A percentile compares a stretch with the other conserved stretches of the same genome.
Evolutionary conservation across 1,139 yeast species (phyloP).

Genomic region (Suhomyces ambrosiae): DNA sequence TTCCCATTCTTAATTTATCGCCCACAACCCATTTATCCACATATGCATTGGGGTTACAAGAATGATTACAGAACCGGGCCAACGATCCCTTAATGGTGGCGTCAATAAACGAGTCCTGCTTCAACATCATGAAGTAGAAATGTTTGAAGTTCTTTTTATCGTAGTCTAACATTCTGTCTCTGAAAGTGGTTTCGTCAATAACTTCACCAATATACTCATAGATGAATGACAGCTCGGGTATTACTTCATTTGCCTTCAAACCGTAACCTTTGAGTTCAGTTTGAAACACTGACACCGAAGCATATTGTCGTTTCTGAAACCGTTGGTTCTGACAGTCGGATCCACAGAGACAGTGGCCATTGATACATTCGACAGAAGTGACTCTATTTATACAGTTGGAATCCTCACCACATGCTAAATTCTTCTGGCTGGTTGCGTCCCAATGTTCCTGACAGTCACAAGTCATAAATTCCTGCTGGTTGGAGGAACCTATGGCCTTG

Average conservation of each 20-base stretch:
- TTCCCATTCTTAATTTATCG: constrained; percentile 88
- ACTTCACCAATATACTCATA: constrained; percentile 96
- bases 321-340: constrained; percentile 81
- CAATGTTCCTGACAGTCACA: constrained; percentile 77
- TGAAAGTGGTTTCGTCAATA: constrained; percentile 72
- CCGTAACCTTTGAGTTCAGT: constrained; percentile 92
- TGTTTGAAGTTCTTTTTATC: constrained; percentile 74
- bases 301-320: constrained; percentile 75
- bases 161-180: constrained; percentile 72
- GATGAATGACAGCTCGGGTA: constrained; percentile 68
- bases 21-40: constrained; percentile 98
- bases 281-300: constrained; percentile 71
- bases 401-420: constrained; percentile 81
- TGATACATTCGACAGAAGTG: constrained; percentile 88
- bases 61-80: constrained; percentile 92
- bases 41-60: constrained; percentile 90
- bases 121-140: constrained; percentile 97
- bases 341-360: constrained; percentile 76
- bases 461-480: constrained; percentile 76
- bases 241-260: constrained; percentile 63
- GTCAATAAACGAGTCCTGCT: constrained; percentile 89
- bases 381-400: constrained; percentile 89
- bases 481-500: constrained; percentile 64
- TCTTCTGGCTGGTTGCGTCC: constrained; percentile 38
- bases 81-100: constrained; percentile 88